These are phyloP conservation scores for Malassezia japonica DNA, from an alignment of 1,284 basidiomycete species.

Conservation along the genomic window DNA sequence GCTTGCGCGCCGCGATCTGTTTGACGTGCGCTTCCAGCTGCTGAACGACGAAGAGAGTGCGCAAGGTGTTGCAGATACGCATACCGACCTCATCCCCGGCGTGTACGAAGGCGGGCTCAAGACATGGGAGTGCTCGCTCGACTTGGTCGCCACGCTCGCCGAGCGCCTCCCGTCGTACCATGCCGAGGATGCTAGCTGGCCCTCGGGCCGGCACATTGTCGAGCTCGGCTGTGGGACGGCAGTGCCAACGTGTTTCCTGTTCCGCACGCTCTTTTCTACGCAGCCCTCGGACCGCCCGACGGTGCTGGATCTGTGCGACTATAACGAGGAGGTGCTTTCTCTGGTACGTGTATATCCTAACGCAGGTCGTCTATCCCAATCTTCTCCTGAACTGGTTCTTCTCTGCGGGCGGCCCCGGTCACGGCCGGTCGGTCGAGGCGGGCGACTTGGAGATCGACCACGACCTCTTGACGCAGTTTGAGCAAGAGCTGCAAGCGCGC, in stretches of 20 bases:
- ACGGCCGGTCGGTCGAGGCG: slow-evolving; percentile 12
- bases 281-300: slow-evolving; percentile 41
- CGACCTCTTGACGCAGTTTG: slow-evolving; percentile 61
- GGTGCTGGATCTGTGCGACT: slow-evolving; percentile 80
- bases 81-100: slow-evolving; percentile 81
- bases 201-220: slow-evolving; percentile 18
- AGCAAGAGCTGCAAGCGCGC: slow-evolving; percentile 54
- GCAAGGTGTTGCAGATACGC: slow-evolving; percentile 31
- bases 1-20: slow-evolving; percentile 71
- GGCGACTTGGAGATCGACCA: slow-evolving; percentile 28
- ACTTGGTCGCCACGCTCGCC: slow-evolving; percentile 55
- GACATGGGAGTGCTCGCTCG: slow-evolving; percentile 92
- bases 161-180: slow-evolving; percentile 8
- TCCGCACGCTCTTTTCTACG: slow-evolving; percentile 57
- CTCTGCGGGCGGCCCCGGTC: slow-evolving; percentile 10
- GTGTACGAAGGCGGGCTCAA: slow-evolving; percentile 93
- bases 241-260: slow-evolving; percentile 66
- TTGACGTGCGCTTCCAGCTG: slow-evolving; percentile 85
- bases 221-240: slow-evolving; percentile 75
- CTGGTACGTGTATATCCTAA: slow-evolving; percentile 53
- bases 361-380: slow-evolving; percentile 68
- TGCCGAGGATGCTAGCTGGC: slow-evolving; percentile 5
- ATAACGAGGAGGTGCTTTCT: slow-evolving; percentile 69
- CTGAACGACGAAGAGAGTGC: slow-evolving; percentile 50
- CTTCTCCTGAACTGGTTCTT: slow-evolving; percentile 61